Evolutionary conservation across 2,329 filamentous ascomycete species (phyloP), one percentile per base, ranked within the genome.

Genomic region (Septoria petroselini): DNA sequence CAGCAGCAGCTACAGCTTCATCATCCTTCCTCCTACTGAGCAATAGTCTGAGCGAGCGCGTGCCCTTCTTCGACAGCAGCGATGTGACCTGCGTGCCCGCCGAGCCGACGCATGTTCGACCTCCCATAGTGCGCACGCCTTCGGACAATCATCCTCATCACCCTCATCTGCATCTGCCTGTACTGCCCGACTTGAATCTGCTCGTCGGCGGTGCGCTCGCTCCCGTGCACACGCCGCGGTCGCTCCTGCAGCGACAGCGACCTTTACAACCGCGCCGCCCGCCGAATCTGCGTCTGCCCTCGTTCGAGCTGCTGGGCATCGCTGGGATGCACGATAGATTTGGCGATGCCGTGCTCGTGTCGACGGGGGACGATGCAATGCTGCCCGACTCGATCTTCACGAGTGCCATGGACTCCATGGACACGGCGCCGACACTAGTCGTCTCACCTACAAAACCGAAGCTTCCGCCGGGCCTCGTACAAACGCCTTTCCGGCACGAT

Each of bases 291-390:
- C 74, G 77, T 45, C 70, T 81, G 12, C 77, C 77, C 4, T 76
- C 76, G 2, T 79, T 80, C 59, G 72, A 79, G 48, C 66, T 71
- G 14, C 68, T 79, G 41, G 76, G 75, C 27, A 78, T 78, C 50
- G 71, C 71, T 44, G 68, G 70, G 41, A 73, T 75, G 38, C 70
- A 74, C 65, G 68, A 74, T 59, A 62, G 67, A 54, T 58, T 69
- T 42, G 57, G 15, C 25, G 23, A 27, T 9, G 23, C 9, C 23
- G 9, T 27, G 23, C 19, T 8, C 6, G 27, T 12, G 27, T 7
- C 42, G 31, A 12, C 15, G 18, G 33, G 40, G 31, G 29, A 19
- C 8, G 39, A 42, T 34, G 25, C 33, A 2, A 17, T 29, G 25
- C 35, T 34, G 6, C 25, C 43, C 37, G 51, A 49, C 12, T 35